Evolutionary conservation across 2,329 filamentous ascomycete genomes (phyloP), one percentile per base, ranked within the genome.

Genomic region (Colletotrichum plurivorum): DNA sequence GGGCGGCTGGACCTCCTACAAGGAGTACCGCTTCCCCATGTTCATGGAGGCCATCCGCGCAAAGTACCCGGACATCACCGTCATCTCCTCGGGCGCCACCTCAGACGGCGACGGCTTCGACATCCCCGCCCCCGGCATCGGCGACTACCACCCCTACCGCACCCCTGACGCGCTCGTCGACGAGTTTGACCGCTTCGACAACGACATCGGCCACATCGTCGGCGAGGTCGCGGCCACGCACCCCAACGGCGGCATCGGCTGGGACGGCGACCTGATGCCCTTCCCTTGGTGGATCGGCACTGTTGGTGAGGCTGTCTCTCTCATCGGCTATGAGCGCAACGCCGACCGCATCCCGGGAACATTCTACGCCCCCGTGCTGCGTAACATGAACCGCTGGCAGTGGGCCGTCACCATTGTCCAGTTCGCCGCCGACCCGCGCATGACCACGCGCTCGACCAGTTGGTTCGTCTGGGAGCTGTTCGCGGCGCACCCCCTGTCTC

Each of bases 251-350:
- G 84, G 84, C 5, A 83, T 78, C 18, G 80, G 81, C 70, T 88
- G 84, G 81, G 72, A 77, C 2, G 83, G 83, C 3, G 73, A 82
- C 15, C 82, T 85, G 56, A 82, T 81, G 72, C 76, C 79, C 45
- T 88, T 82, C 71, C 86, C 84, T 1, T 88, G 84, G 81, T 88
- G 86, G 88, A 86, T 88, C 57, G 89, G 88, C 27, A 82, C 86
- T 8, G 87, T 93, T 2, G 86, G 85, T 15, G 90, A 93, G 75
- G 90, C 89, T 22, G 83, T 93, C n/a, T 90, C 87, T 63, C 81
- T 92, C 16, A 83, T 92, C 70, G 88, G 89, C 18, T 87, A 88
- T 31, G 90, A 93, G 82, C 84, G 90, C 64, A 92, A 92, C 77
- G 83, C 84, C 4, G 88, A 91, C 72, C 83, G 85, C 20, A 84